phyloP scores from a whole-genome alignment of 2,329 filamentous ascomycete genomes.

The Diaporthe batatas region DNA sequence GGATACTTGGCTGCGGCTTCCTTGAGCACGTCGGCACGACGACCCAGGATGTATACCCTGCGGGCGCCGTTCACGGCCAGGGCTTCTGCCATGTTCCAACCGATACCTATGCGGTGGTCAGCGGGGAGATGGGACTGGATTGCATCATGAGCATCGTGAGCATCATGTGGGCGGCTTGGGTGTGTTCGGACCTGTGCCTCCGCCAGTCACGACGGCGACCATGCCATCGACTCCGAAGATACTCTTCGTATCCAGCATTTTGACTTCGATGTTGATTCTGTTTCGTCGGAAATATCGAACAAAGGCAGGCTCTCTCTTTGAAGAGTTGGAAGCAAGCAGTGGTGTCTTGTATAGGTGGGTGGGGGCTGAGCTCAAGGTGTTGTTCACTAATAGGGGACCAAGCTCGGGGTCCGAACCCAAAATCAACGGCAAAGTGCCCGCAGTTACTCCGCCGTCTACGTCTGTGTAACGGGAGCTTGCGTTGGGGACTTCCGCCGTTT shows the following conservation, averaged over 20 bases:
- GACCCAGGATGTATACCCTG: conserved; percentile 65
- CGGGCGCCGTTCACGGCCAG: conserved; percentile 64
- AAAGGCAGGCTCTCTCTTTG: too few relatives aligned
- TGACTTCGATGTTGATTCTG: background rate
- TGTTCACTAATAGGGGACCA: background rate
- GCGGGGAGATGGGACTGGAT: background rate
- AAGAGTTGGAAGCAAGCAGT: too few relatives aligned
- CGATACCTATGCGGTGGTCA: conserved; percentile 58
- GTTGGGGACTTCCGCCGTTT: conserved; percentile 30
- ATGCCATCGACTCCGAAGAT: conserved; percentile 65
- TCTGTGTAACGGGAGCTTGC: conserved; percentile 16
- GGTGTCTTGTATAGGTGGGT: background rate
- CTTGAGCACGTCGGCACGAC: conserved; percentile 59
- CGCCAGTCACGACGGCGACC: conserved; percentile 68
- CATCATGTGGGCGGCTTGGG: background rate
- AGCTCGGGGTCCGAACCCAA: background rate
- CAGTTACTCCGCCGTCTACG: conserved; percentile 7
- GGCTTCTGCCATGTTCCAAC: conserved; percentile 63
- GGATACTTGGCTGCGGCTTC: conserved; percentile 52
- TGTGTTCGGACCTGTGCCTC: conserved; percentile 58
- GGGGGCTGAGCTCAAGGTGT: background rate
- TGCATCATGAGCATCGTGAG: background rate
- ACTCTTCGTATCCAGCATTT: conserved; percentile 46
- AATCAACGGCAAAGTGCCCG: background rate
- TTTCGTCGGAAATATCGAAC: background rate